Evolutionary conservation across 1,139 yeast species (phyloP).

Genomic region (Taiozyma sp.): DNA sequence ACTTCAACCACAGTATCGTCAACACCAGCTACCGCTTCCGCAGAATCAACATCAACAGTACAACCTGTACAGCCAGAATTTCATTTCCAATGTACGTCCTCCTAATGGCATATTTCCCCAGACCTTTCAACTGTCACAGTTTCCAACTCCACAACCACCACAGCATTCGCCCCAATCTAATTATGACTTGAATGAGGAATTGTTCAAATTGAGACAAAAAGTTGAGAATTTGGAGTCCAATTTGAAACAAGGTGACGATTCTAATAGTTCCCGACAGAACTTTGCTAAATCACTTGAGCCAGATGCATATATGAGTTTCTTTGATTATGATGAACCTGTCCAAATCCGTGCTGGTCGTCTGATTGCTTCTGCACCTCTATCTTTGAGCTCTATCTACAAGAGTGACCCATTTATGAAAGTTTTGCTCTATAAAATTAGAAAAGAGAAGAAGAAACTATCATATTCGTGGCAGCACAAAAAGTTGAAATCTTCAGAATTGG

Average conservation of each 20-base stretch:
- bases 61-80: not conserved
- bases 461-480: slow-evolving; percentile 21
- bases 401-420: slow-evolving; percentile 43
- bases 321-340: slow-evolving; percentile 25
- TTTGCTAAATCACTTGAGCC: not conserved
- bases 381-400: slow-evolving; percentile 32
- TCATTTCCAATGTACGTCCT: not conserved
- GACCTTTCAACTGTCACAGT: not conserved
- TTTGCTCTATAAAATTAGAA: slow-evolving; percentile 26
- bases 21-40: not conserved
- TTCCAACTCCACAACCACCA: not conserved
- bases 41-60: not conserved
- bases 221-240: slow-evolving; percentile 6
- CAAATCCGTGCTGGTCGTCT: slow-evolving; percentile 27
- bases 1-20: not conserved
- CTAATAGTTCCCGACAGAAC: not conserved
- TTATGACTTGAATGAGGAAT: not conserved
- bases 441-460: slow-evolving; percentile 14
- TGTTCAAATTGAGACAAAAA: not conserved
- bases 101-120: not conserved
- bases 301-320: slow-evolving; percentile 20
- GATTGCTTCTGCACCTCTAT: slow-evolving; percentile 25
- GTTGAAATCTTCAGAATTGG: slow-evolving; percentile 23
- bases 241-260: not conserved
- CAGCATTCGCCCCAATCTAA: not conserved